Evolutionary conservation across 2,329 filamentous ascomycete genomes (phyloP), one percentile per base, ranked within the genome.

Genomic region (Mycosphaerella sp.): DNA sequence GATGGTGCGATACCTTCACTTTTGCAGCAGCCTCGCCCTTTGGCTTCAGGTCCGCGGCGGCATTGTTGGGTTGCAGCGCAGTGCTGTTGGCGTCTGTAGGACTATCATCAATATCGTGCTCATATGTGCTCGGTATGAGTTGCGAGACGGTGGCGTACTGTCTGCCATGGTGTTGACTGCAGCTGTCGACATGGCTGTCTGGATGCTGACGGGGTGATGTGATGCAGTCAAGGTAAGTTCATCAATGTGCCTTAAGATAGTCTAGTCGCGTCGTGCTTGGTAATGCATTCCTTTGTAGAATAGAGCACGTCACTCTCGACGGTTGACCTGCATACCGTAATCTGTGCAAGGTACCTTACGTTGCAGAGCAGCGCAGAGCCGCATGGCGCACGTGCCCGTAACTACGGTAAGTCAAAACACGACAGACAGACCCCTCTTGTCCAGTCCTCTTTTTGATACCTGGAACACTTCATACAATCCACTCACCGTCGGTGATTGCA

Each of bases 31-130:
- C 64, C 49, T 69, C 69, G 48, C 58, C 60, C 39, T 64, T 48
- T 21, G 66, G 63, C 62, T 76, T 75, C 58, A 74, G 64, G 53
- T 74, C 69, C 52, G 68, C 65, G 62, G 70, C 71, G 59, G 74
- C 66, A 60, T 76, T 75, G 65, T 69, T 72, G 41, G 63, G 64
- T 40, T 62, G 61, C 51, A 59, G 57, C 32, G 52, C 45, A 13
- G 48, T 44, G 54, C 36, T 27, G 48, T 43, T 54, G 30, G 40
- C 39, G 41, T 47, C 27, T 39, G 35, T 10, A 42, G 44, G 32
- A 40, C 25, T 37, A 39, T 39, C 35, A 39, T 42, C 46, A 46
- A 32, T 45, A 44, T 39, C n/a, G 7, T 44, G 42, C 45, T 42
- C 50, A 35, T 39, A 10, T 14, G 28, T 34, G 37, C 45, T 17